Percentiles rank a stretch among this genome's conserved stretches.
Conservation (phyloP, 768 basidiomycete genomes). For the Pleurotus giganteus region DNA sequence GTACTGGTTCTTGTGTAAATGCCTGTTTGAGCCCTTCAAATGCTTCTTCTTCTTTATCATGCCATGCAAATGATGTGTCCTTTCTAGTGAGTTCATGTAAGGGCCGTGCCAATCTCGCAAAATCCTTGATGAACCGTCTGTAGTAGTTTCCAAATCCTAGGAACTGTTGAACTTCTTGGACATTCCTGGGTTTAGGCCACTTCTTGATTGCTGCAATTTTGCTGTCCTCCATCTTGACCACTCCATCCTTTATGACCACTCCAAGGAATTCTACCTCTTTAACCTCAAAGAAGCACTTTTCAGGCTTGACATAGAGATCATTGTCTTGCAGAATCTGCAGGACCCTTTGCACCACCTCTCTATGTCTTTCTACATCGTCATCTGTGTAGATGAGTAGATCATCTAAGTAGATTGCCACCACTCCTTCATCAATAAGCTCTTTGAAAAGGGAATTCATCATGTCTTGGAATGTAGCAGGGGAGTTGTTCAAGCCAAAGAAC, state of each 20-base stretch:
- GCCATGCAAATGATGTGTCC: conserved; percentile 15
- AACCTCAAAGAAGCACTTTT: conserved; percentile 33
- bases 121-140: conserved; percentile 28
- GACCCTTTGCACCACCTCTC: conserved; percentile 15
- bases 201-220: conserved; percentile 28
- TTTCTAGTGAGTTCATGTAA: conserved; percentile 21
- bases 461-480: conserved; percentile 33
- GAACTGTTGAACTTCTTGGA: no score
- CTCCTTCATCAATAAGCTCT: conserved; percentile 21
- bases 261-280: conserved; percentile 28
- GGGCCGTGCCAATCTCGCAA: conserved; percentile 22
- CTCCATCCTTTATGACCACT: conserved; percentile 9
- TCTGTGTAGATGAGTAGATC: conserved; percentile 35
- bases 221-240: conserved; percentile 28
- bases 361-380: conserved; percentile 18
- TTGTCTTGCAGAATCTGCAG: conserved; percentile 24
- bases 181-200: conserved; percentile 28
- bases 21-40: conserved; percentile 3
- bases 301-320: conserved; percentile 32
- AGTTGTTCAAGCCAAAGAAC: conserved; percentile 35
- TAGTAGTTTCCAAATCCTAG: conserved; percentile 41
- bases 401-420: conserved; percentile 39
- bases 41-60: not conserved
- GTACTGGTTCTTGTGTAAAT: no score
- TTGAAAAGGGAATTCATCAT: conserved; percentile 26